phyloP scores from a whole-genome alignment of 495 filamentous ascomycete genomes.

The Daldinia grandis region DNA sequence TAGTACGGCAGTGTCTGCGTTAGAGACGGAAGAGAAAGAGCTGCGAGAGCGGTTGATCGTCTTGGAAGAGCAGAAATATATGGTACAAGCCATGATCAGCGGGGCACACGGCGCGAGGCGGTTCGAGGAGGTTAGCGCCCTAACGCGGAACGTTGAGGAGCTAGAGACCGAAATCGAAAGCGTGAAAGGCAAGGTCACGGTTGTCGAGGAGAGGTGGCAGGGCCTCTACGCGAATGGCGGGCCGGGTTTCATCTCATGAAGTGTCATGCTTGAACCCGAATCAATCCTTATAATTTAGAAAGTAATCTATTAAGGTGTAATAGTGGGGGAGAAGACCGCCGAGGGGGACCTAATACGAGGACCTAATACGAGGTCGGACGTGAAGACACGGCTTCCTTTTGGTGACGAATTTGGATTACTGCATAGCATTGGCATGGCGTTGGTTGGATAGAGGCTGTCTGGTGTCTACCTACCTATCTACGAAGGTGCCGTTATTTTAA shows the following conservation, averaged over 20 bases:
- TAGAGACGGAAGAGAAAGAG: constrained; percentile 89
- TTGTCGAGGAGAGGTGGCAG: constrained; percentile 63
- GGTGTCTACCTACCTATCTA: constrained; percentile 21
- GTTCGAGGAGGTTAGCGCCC: constrained; percentile 87
- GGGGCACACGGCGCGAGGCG: constrained; percentile 80
- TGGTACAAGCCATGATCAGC: constrained; percentile 88
- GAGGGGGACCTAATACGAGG: not conserved
- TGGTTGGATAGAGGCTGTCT: constrained; percentile 19
- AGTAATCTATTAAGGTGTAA: not conserved
- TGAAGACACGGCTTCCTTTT: not conserved
- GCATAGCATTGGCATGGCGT: constrained; percentile 48
- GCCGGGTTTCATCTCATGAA: constrained; percentile 18
- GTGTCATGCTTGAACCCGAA: not conserved
- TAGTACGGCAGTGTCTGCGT: constrained; percentile 70
- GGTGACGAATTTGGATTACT: constrained; percentile 19
- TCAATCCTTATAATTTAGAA: not conserved
- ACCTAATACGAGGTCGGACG: not conserved
- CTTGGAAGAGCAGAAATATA: constrained; percentile 92
- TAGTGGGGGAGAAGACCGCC: not conserved
- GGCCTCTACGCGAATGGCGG: constrained; percentile 54
- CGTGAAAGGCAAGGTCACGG: constrained; percentile 61
- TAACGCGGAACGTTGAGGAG: constrained; percentile 85
- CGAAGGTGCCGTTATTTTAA: constrained; percentile 1
- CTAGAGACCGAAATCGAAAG: constrained; percentile 82
- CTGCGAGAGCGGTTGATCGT: constrained; percentile 85